Base-by-base conservation (phyloP, 1,139 yeast genomes). In the Saccharomyces hybrid region DNA sequence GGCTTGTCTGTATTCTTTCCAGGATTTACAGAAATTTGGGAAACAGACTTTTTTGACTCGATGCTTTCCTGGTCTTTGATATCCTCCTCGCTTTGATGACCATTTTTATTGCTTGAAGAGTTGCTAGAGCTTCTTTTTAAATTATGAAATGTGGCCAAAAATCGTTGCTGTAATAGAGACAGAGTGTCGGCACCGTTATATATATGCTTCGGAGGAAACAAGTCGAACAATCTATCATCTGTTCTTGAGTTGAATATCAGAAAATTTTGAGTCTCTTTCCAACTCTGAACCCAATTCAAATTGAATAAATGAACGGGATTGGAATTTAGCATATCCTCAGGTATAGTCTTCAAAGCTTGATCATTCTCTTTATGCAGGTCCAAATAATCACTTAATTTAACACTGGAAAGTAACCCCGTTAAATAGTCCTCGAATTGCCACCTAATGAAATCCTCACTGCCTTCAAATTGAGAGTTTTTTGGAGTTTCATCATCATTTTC, bases 391-490 rank as follows among this genome's bases (percentile, higher is more conserved):
- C 80, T 79, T 64, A 83, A 87, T 68, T 95, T 85, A 47, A 81
- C 83, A 25, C 88, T 78, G 0, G 96, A 76, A 47, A 93, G 70
- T 59, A 93, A 71, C 14, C 95, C 88, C 59, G 86, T 78, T 41
- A 91, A 71, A 66, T 93, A 93, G 64, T 90, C 97, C 66, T 93
- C 99, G 71, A 91, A 91, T 62, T 84, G 89, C 70, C 84, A 80
- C 54, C 99, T 75, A 41, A 93, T 85, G 63, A 85, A 88, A 69
- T 93, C 99, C 63, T 93, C 97, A 62, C 90, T 88, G 1, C 98
- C 98, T 49, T 73, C 71, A 64, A 77, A 85, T 20, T 73, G 76
- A 5, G 77, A 72, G 52, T 77, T 79, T 57, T 74, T 73, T 1
- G 83, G 78, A 27, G 76, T 64, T 66, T 70, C 69, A 55, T 72